phyloP scores from a whole-genome alignment of 2,329 filamentous ascomycete genomes.

The Penicillium brasilianum region DNA sequence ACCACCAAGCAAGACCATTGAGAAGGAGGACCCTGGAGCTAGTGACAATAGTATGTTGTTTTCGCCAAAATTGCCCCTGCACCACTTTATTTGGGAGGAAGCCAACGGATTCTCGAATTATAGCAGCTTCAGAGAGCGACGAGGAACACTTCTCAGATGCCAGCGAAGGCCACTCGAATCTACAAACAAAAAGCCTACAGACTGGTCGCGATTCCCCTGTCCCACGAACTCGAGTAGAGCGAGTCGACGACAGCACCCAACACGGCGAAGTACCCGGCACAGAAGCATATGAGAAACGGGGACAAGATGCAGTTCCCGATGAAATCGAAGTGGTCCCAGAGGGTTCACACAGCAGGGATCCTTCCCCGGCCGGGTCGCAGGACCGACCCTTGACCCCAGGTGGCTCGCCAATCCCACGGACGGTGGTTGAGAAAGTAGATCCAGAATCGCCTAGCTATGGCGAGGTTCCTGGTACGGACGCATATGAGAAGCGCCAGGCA shows the following conservation, averaged over 20 bases:
- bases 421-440: slow-evolving; percentile 67
- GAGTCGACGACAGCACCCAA: slow-evolving; percentile 62
- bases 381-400: slow-evolving; percentile 57
- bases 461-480: slow-evolving; percentile 65
- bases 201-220: slow-evolving; percentile 58
- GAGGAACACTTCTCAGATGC: slow-evolving; percentile 71
- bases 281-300: slow-evolving; percentile 62
- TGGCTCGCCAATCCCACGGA: slow-evolving; percentile 61
- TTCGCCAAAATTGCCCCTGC: not conserved
- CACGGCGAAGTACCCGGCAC: slow-evolving; percentile 68
- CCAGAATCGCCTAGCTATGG: slow-evolving; percentile 61
- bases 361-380: slow-evolving; percentile 47
- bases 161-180: slow-evolving; percentile 58
- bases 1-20: slow-evolving; percentile 60
- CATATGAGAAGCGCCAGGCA: slow-evolving; percentile 60
- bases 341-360: slow-evolving; percentile 47
- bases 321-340: slow-evolving; percentile 64
- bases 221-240: slow-evolving; percentile 67
- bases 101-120: not conserved
- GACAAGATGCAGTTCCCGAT: slow-evolving; percentile 66
- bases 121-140: slow-evolving; percentile 56
- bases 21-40: slow-evolving; percentile 62
- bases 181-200: slow-evolving; percentile 38
- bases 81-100: not conserved
- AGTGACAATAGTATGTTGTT: slow-evolving; percentile 57